Base-by-base conservation (phyloP, 352 stramenopile genomes). In the Globisporangium camurandrum region DNA sequence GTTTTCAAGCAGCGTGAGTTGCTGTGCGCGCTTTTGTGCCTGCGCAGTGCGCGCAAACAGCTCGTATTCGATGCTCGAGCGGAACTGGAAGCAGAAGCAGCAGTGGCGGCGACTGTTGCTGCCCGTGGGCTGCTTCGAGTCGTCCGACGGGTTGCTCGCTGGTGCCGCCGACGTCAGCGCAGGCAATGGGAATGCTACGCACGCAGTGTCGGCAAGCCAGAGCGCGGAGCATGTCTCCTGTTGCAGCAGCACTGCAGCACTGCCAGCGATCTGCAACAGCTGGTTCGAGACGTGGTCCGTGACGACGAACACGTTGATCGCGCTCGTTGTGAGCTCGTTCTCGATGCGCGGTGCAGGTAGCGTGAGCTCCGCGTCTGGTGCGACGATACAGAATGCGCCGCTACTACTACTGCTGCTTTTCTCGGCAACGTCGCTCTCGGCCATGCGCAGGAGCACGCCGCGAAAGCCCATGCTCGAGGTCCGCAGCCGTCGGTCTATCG, bases 391-490 rank as follows among this genome's bases (percentile, higher is more conserved):
- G 57, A 91, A 91, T 14, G 24, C 24, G 12, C 11, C 9, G 14
- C 16, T 36, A 24, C 26, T 34, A 34, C 30, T 34, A 20, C 3
- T n/a, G 22, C 22, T 36, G 34, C 26, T 27, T 40, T 44, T 49
- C 1, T 41, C 51, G 53, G 49, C n/a, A n/a, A n/a, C 41, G 34
- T 50, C 66, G 41, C 66, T 46, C 49, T 82, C 69, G 0, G 43
- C 26, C 17, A 79, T 49, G 40, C 66, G 48, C 26, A 88, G 71
- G 44, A 91, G 52, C 49, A 83, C 66, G 20, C 79, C 79, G n/a
- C 74, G 74, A 64, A 88, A 88, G 51, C 68, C 67, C 75, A 91
- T 86, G 28, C n/a, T n/a, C n/a, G n/a, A n/a, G n/a, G n/a, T n/a
- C n/a, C n/a, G n/a, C n/a, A n/a, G n/a, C n/a, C n/a, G n/a, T n/a